Conservation (phyloP, 371 early-diverging fungal species). For the Nematocida major region DNA sequence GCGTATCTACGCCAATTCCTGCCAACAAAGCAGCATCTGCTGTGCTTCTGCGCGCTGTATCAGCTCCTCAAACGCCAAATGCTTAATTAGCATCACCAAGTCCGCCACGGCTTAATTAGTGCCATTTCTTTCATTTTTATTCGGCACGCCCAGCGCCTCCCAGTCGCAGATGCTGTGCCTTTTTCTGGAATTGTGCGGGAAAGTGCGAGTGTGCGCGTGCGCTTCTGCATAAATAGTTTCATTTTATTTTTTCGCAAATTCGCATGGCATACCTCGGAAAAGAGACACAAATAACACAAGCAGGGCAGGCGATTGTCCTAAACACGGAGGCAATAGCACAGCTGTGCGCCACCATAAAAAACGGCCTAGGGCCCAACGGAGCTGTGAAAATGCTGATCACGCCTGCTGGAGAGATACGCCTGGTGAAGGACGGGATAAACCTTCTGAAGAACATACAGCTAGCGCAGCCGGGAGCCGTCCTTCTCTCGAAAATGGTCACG, state of each 20-base stretch:
- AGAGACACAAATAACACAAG: slow-evolving; percentile 64
- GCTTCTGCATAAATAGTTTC: not conserved
- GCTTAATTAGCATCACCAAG: no score
- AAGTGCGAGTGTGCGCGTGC: no score
- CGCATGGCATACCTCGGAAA: slow-evolving; percentile 59
- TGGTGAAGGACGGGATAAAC: slow-evolving; percentile 65
- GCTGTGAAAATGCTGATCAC: slow-evolving; percentile 80
- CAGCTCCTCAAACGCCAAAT: no score
- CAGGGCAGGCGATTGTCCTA: slow-evolving; percentile 87
- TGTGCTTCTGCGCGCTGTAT: no score
- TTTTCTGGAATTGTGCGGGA: no score
- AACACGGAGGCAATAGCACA: slow-evolving; percentile 90
- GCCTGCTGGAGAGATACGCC: slow-evolving; percentile 72
- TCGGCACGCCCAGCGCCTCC: no score
- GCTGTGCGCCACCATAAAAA: slow-evolving; percentile 81
- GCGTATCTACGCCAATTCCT: no score
- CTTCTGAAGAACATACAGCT: slow-evolving; percentile 83
- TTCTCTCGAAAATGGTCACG: slow-evolving; percentile 94
- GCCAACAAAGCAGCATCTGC: no score
- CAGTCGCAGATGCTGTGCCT: no score
- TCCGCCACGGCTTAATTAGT: no score
- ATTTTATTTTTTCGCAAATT: slow-evolving; percentile 41
- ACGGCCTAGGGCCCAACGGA: slow-evolving; percentile 95
- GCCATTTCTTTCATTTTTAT: no score
- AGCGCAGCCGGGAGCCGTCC: slow-evolving; percentile 95